Base-by-base conservation (phyloP, 441 rosid genomes). In the Adansonia grandidieri region DNA sequence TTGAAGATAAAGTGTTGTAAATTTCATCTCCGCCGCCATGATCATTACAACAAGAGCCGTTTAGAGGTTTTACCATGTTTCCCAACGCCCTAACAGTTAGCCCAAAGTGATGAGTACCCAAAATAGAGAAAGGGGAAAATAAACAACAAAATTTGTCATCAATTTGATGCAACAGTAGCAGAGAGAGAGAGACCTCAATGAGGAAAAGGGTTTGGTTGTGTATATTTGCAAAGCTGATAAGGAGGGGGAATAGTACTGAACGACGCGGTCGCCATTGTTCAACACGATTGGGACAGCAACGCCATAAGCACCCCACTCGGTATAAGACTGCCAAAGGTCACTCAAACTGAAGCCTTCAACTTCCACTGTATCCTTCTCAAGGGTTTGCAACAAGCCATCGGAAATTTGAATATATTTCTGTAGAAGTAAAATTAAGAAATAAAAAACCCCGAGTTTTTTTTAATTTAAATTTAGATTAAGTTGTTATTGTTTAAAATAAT, bases 151-250 rank as follows among this genome's bases (percentile, higher is more conserved):
- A 63, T 37, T 64, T 14, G 7, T 15, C 58, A 53, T 15, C 19
- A 53, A 14, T 14, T 4, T 13, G 56, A 32, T 32, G 37, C 37
- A 61, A 24, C 11, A 0, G 3, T 2, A 10, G 15, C 10, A 22
- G 13, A 22, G 5, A 22, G 1, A 4, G 6, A 17, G 15, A 37
- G 65, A 73, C 76, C 20, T 20, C 22, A n/a, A 61, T 5, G 53
- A 62, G 44, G 20, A 66, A 42, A 53, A n/a, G 7, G 65, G 74
- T 2, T 57, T 37, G 54, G 0, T n/a, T 2, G 79, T 77, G 24
- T 42, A 77, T 40, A 77, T 68, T 42, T 77, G 79, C 51, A 77
- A 14, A 22, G 79, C 79, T 22, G 79, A 77, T 24, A 77, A 44
- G 42, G 79, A 67, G 10, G 74, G 79, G 9, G 56, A 40, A 24